These are phyloP conservation scores for Microthyrium microscopicum DNA, from an alignment of 2,329 filamentous ascomycete genomes.

Conservation along the genomic window DNA sequence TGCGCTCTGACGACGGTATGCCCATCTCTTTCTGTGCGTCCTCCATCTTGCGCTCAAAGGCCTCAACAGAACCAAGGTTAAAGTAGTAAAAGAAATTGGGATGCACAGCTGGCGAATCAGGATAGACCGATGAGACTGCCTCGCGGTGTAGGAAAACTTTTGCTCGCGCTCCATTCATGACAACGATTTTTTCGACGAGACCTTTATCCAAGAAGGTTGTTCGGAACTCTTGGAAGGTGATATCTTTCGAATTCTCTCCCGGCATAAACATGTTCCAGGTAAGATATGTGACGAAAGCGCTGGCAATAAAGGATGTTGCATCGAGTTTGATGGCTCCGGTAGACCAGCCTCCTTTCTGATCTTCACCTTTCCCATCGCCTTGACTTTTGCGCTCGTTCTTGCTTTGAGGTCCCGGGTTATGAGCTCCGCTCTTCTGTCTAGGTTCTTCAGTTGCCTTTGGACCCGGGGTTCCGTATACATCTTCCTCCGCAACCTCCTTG, in stretches of 20 bases:
- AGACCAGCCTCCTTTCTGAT: slow-evolving; percentile 22
- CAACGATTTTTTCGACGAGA: slow-evolving; percentile 77
- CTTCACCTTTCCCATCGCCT: slow-evolving; percentile 16
- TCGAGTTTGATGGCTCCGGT: slow-evolving; percentile 34
- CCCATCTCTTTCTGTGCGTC: slow-evolving; percentile 73
- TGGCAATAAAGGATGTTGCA: slow-evolving; percentile 37
- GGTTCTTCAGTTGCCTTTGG: slow-evolving; percentile 11
- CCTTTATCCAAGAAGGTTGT: slow-evolving; percentile 92
- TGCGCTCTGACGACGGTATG: slow-evolving; percentile 75
- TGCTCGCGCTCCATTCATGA: slow-evolving; percentile 62
- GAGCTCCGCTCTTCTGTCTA: slow-evolving; percentile 26
- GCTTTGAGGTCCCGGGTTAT: slow-evolving; percentile 26
- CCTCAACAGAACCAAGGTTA: slow-evolving; percentile 84
- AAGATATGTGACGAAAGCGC: slow-evolving; percentile 44
- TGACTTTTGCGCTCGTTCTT: slow-evolving; percentile 16
- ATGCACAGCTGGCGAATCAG: slow-evolving; percentile 53
- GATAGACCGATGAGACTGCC: slow-evolving; percentile 53
- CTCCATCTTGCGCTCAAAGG: slow-evolving; percentile 78
- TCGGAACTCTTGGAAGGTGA: slow-evolving; percentile 94
- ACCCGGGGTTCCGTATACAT: slow-evolving; percentile 15
- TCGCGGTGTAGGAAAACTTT: slow-evolving; percentile 67
- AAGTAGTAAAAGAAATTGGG: slow-evolving; percentile 76
- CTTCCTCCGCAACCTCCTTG: slow-evolving; percentile 20
- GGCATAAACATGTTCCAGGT: slow-evolving; percentile 49
- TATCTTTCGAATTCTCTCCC: slow-evolving; percentile 54